Evolutionary conservation across 164 flowering plant genomes (phyloP).

Genomic region (Paratinospora sagittata): DNA sequence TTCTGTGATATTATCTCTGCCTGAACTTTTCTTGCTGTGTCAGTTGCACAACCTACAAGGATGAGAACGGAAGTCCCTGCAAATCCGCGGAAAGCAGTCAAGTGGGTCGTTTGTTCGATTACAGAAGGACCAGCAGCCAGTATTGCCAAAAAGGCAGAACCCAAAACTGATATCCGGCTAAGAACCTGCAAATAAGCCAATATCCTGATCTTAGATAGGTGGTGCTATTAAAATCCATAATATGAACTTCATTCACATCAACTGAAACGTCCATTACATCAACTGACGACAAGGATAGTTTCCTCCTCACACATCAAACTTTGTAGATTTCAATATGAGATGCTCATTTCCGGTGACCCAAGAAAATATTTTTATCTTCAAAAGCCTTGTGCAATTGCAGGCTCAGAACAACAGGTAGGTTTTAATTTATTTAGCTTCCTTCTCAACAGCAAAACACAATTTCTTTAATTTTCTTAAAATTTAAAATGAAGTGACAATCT

Average conservation of each 20-base stretch:
- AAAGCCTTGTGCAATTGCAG: too few relatives aligned
- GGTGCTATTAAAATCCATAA: not conserved
- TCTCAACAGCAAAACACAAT: too few relatives aligned
- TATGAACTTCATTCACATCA: not conserved
- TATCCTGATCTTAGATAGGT: not conserved
- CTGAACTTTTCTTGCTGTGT: conserved; percentile 96
- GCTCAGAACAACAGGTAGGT: too few relatives aligned
- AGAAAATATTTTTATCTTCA: too few relatives aligned
- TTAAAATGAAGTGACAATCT: too few relatives aligned
- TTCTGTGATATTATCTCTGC: conserved; percentile 98
- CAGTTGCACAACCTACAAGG: conserved; percentile 99
- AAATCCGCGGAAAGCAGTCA: conserved; percentile 94
- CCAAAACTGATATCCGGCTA: conserved; percentile 93
- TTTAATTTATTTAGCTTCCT: too few relatives aligned
- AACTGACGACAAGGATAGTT: too few relatives aligned
- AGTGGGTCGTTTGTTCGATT: conserved; percentile 78
- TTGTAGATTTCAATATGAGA: too few relatives aligned
- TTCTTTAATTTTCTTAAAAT: too few relatives aligned
- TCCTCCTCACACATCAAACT: too few relatives aligned
- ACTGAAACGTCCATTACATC: not conserved
- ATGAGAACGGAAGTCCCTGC: conserved; percentile 98
- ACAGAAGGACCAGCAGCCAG: conserved; percentile 96
- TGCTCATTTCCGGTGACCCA: too few relatives aligned
- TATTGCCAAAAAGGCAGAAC: conserved; percentile 85
- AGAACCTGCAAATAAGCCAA: conserved; percentile 57